Evolutionary conservation across 768 basidiomycete species (phyloP), one percentile per base, ranked within the genome.

Genomic region (Lentinula detonsa): DNA sequence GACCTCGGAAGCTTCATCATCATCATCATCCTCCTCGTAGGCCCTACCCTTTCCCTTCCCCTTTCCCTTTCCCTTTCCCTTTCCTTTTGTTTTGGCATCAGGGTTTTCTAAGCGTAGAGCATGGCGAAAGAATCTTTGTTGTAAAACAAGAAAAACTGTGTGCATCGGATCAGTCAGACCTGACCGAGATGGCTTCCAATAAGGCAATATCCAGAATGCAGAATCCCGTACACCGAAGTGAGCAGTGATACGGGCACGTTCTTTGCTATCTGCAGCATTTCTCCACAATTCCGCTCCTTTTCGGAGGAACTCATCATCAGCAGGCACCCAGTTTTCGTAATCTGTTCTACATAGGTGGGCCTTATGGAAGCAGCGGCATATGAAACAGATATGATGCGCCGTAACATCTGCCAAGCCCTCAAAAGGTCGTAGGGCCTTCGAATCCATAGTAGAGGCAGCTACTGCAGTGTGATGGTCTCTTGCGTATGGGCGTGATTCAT

Each of bases 101-200:
- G 23, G 23, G 23, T 23, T 23, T 23, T 23, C 23, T 23, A 23
- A 23, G 23, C 23, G 23, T 23, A 23, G 23, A 23, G 23, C 23
- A 23, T 23, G 23, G 37, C 54, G 54, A 37, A 56, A 56, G n/a
- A 56, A 37, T 11, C 21, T 56, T 23, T 56, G 54, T n/a, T 15
- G 37, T 11, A 56, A 11, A 13, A 31, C 6, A 11, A 37, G 54
- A 39, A 56, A 56, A n/a, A 56, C 5, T 35, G 54, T 70, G 57
- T 78, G 77, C 76, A 77, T 77, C 2, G 65, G 57, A 60, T 78
- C 75, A 45, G 76, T 61, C 11, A 75, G 67, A 11, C 68, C 61
- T 61, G 66, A 71, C 1, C 58, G 54, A 11, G 66, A 65, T 2
- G 72, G 73, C 53, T 76, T 67, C 74, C 74, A 78, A 61, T 78